Evolutionary conservation across 2,329 filamentous ascomycete genomes (phyloP), one percentile per base, ranked within the genome.

Genomic region (Xylariaceae sp.): DNA sequence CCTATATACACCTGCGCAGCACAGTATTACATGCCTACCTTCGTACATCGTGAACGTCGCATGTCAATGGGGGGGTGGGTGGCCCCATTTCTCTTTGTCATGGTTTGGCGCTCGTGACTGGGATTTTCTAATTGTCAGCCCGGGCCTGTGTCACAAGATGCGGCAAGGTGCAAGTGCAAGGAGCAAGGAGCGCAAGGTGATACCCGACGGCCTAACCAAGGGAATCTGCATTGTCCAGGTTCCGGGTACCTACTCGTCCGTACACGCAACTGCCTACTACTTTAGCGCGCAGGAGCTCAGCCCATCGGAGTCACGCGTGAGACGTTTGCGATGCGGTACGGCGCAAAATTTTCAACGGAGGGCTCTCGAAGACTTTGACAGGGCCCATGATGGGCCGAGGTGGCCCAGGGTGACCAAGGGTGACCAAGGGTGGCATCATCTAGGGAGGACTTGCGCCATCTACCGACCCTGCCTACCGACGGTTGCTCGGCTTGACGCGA

Each of bases 51-150:
- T 63, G 64, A 64, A 60, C 35, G 30, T 48, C 37, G 58, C 9
- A 44, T 51, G 59, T 60, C 51, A 50, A 55, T 60, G 56, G 60
- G 58, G 53, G 45, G 49, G 49, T 7, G 45, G 49, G 49, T 7
- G 62, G 57, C 58, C 57, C 51, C 35, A 58, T 64, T 62, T 63
- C 66, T 65, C 65, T 70, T 70, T 70, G 65, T 69, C 68, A 70
- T 63, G 64, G 62, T 68, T 67, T 65, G 62, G 57, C 61, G 51
- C 50, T 58, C 35, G 57, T 52, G 61, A 35, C 49, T 23, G 23
- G 49, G 49, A 7, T 34, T 23, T 59, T n/a, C 6, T 13, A 45
- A 45, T 45, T 6, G 11, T n/a, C 13, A 13, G 13, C 11, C 42
- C 42, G 42, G 42, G 42, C 13, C 42, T n/a, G 11, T 45, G 42